Conservation (phyloP, 2,329 filamentous ascomycete species). For the Ophiostoma tasmaniense region DNA sequence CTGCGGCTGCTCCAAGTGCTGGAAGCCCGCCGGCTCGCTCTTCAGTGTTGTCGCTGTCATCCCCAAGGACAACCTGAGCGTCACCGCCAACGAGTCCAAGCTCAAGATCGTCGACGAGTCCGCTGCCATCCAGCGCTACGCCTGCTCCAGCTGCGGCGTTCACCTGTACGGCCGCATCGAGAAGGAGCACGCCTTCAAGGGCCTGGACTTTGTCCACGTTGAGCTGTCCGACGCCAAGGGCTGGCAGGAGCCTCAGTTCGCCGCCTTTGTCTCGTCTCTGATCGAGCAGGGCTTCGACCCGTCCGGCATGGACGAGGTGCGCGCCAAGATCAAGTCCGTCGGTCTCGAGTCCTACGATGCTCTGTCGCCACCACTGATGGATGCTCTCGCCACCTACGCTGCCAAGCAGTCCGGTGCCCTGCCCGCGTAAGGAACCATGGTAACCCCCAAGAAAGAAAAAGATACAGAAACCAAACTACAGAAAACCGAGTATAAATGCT, state of each 20-base stretch:
- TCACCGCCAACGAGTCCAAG: slow-evolving; percentile 52
- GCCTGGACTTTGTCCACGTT: slow-evolving; percentile 59
- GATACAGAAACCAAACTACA: neutral
- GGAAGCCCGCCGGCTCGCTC: slow-evolving; percentile 56
- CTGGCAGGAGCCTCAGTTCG: slow-evolving; percentile 67
- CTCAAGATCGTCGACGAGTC: slow-evolving; percentile 45
- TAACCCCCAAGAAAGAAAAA: neutral
- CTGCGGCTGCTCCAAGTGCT: slow-evolving; percentile 65
- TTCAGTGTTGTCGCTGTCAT: slow-evolving; percentile 58
- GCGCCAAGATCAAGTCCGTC: slow-evolving; percentile 41
- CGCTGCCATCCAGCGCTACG: slow-evolving; percentile 53
- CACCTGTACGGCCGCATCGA: slow-evolving; percentile 59
- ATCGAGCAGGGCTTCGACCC: slow-evolving; percentile 60
- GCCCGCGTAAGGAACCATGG: slow-evolving; percentile 18
- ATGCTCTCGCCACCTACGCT: slow-evolving; percentile 47
- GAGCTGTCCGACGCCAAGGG: slow-evolving; percentile 51
- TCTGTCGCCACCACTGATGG: slow-evolving; percentile 55
- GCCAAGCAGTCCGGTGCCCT: slow-evolving; percentile 37
- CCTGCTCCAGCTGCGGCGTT: slow-evolving; percentile 52
- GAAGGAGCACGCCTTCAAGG: slow-evolving; percentile 56
- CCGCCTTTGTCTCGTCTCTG: slow-evolving; percentile 58
- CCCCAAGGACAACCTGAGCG: slow-evolving; percentile 43
- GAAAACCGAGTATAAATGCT: neutral
- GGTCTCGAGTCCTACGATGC: slow-evolving; percentile 57
- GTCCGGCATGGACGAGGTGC: slow-evolving; percentile 44